These are phyloP conservation scores for Rubroboletus pulcherrimus DNA, from an alignment of 768 basidiomycete species.

Conservation along the genomic window DNA sequence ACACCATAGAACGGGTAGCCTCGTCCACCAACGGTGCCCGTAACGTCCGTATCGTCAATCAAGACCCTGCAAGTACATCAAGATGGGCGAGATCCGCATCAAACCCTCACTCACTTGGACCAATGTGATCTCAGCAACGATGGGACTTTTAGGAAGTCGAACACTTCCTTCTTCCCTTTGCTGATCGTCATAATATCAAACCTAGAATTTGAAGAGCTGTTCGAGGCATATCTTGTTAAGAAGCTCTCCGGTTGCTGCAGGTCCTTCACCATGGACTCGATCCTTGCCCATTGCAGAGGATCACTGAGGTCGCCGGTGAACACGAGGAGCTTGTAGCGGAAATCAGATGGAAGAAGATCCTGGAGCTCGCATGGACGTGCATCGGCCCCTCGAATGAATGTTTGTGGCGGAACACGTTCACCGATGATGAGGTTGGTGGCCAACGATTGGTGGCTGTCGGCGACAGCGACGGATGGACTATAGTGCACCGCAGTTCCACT, in stretches of 20 bases:
- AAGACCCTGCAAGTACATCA: slow-evolving; percentile 43
- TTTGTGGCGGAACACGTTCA: slow-evolving; percentile 46
- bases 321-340: slow-evolving; percentile 46
- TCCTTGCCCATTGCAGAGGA: slow-evolving; percentile 19
- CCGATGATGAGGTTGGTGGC: slow-evolving; percentile 44
- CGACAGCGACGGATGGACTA: slow-evolving; percentile 35
- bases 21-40: slow-evolving; percentile 44
- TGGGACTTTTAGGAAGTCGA: slow-evolving; percentile 32
- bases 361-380: slow-evolving; percentile 46
- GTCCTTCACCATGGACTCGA: slow-evolving; percentile 27
- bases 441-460: slow-evolving; percentile 32
- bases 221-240: slow-evolving; percentile 22
- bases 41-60: slow-evolving; percentile 52
- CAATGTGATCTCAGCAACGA: slow-evolving; percentile 36
- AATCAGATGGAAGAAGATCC: slow-evolving; percentile 45
- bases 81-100: not conserved
- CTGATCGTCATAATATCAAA: slow-evolving; percentile 31
- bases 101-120: slow-evolving; percentile 34
- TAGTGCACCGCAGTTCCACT: slow-evolving; percentile 51
- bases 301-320: slow-evolving; percentile 38
- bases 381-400: slow-evolving; percentile 45
- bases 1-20: slow-evolving; percentile 56
- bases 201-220: slow-evolving; percentile 22
- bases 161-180: slow-evolving; percentile 31
- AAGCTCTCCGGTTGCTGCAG: slow-evolving; percentile 25